phyloP scores from a whole-genome alignment of 768 basidiomycete species.

The Xerocomus spinulosus region DNA sequence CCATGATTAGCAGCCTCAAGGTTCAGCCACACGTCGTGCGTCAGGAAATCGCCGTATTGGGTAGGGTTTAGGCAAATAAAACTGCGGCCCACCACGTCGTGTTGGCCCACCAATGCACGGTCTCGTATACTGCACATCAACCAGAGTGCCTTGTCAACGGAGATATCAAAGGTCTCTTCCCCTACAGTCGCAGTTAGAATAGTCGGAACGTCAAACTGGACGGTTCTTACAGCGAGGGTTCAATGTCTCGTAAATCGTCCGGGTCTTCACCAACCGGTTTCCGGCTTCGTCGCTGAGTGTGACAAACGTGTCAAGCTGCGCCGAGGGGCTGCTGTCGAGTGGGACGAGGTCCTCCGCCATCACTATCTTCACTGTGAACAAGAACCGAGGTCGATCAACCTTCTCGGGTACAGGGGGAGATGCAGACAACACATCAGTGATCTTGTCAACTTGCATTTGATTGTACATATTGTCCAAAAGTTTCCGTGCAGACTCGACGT shows the following conservation, averaged over 20 bases:
- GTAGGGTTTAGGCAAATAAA: slow-evolving; percentile 90
- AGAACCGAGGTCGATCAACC: slow-evolving; percentile 58
- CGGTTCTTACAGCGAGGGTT: slow-evolving; percentile 78
- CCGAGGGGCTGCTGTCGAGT: slow-evolving; percentile 68
- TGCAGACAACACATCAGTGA: slow-evolving; percentile 57
- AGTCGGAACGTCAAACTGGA: neutral
- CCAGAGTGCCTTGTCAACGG: slow-evolving; percentile 93
- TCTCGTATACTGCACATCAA: slow-evolving; percentile 94
- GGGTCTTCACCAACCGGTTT: slow-evolving; percentile 85
- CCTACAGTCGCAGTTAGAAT: slow-evolving; percentile 43
- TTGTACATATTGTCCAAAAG: slow-evolving; percentile 93
- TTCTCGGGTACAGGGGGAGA: slow-evolving; percentile 72
- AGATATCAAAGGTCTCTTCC: slow-evolving; percentile 96
- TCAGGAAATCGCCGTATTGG: slow-evolving; percentile 81
- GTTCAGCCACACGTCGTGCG: slow-evolving; percentile 91
- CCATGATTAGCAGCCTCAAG: slow-evolving; percentile 55
- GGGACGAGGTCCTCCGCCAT: slow-evolving; percentile 87
- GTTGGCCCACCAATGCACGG: slow-evolving; percentile 86
- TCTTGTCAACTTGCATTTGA: slow-evolving; percentile 85
- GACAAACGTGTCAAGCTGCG: slow-evolving; percentile 87
- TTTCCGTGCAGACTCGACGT: slow-evolving; percentile 86
- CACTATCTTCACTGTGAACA: slow-evolving; percentile 92
- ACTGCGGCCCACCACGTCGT: slow-evolving; percentile 85
- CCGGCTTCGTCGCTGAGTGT: slow-evolving; percentile 93
- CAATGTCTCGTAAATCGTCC: slow-evolving; percentile 89